Evolutionary conservation across 805 yeast species (phyloP), one percentile per base, ranked within the genome.

Genomic region (Blastobotrys robertii): DNA sequence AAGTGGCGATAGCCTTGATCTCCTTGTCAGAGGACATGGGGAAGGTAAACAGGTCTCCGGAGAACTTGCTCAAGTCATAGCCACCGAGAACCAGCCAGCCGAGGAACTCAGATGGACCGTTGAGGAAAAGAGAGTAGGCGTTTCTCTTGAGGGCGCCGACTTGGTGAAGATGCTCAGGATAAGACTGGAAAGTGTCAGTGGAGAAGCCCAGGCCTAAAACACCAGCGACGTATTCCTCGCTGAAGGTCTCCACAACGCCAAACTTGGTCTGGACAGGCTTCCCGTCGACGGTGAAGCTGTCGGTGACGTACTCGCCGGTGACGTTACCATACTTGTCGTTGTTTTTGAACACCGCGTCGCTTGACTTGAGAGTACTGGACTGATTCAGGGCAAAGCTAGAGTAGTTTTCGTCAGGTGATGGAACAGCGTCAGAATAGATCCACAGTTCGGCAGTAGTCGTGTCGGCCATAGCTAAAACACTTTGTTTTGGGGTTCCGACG

Each of bases 231-330:
- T 19, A 19, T 4, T 19, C 25, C 6, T 19, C 25, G 6, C 25
- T 19, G 25, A 19, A 19, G 6, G 25, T 19, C 6, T 19, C 25
- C 4, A 19, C 25, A 6, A 19, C 25, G 6, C 25, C 25, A 6
- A 19, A 19, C 6, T 19, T 19, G 4, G 25, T 19, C 25, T 19
- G 6, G 6, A 19, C 25, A 6, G 25, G 25, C 25, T 19, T 19
- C 4, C 25, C 25, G 25, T 19, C 25, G 25, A 19, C 25, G 6
- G 25, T 19, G 6, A 19, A 19, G 25, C 25, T 64, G 55, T 86
- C 96, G 34, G 66, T 59, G 12, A 79, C 87, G 73, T 74, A 76
- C 28, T 50, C 52, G 14, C 82, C 83, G 3, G 47, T 47, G 3
- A 76, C 59, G 12, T 50, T 28, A 6, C 44, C 43, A 15, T 29